Percentiles rank a stretch among this genome's conserved stretches.
Evolutionary conservation across 148 eudicot genomes (phyloP).

Genomic region (Amaranthus cruentus): DNA sequence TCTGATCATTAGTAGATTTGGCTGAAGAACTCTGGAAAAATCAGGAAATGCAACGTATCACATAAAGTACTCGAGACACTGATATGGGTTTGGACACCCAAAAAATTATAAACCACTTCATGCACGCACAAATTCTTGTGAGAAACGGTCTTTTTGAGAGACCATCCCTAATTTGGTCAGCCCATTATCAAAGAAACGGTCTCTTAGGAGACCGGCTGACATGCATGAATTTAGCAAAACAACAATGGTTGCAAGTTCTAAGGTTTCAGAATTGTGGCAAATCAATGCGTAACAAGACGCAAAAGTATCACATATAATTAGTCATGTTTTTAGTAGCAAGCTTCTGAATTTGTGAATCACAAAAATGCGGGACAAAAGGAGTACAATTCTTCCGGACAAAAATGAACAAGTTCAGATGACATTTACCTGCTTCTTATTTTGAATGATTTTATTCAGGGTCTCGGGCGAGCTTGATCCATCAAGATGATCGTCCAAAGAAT

Average conservation of each 20-base stretch:
- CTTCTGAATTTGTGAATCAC: neutral
- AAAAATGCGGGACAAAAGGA: neutral
- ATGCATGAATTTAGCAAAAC: too few relatives aligned
- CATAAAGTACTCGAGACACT: neutral
- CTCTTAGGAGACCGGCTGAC: too few relatives aligned
- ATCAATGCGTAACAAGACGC: too few relatives aligned
- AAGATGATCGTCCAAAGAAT: slow-evolving; percentile 47
- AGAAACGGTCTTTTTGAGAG: neutral
- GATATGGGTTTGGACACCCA: neutral
- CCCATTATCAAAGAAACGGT: too few relatives aligned
- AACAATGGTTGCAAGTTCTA: too few relatives aligned
- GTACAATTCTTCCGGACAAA: neutral
- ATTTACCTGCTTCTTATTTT: slow-evolving; percentile 65
- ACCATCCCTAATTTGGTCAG: too few relatives aligned
- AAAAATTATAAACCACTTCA: neutral
- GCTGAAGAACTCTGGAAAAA: slow-evolving; percentile 51
- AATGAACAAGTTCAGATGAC: neutral
- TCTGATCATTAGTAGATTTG: slow-evolving; percentile 43
- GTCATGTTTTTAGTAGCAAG: neutral
- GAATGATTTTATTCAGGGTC: slow-evolving; percentile 57
- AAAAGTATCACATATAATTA: too few relatives aligned
- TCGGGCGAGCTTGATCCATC: slow-evolving; percentile 80
- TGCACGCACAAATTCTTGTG: neutral
- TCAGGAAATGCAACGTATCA: neutral
- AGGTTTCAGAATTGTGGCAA: too few relatives aligned